Conservation (phyloP, 116 monocot genomes). For the Phalaenopsis hybrid region DNA sequence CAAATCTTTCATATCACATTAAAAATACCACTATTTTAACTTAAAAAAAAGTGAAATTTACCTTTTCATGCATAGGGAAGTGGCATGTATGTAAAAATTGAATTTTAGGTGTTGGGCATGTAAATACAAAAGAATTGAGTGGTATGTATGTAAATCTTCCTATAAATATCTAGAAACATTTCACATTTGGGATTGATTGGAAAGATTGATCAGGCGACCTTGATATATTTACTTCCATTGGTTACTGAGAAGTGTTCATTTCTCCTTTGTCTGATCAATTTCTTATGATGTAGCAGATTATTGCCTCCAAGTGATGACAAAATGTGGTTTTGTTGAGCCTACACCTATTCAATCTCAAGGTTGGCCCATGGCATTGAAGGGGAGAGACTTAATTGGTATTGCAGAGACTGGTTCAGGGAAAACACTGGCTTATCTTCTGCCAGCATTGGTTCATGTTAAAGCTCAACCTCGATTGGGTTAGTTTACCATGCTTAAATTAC, state of each 20-base stretch:
- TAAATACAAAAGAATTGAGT: too few species aligned
- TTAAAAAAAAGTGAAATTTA: too few species aligned
- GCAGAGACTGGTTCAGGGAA: slow-evolving; percentile 99
- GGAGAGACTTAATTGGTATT: slow-evolving; percentile 88
- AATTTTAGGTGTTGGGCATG: too few species aligned
- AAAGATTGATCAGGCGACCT: neutral
- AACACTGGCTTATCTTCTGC: slow-evolving; percentile 84
- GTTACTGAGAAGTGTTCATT: neutral
- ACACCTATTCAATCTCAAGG: slow-evolving; percentile 95
- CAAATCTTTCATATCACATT: too few species aligned
- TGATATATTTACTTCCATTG: slow-evolving; percentile 1
- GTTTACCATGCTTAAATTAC: slow-evolving; percentile 9
- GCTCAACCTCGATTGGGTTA: slow-evolving; percentile 84
- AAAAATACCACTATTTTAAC: too few species aligned
- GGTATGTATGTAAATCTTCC: too few species aligned
- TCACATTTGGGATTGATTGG: neutral
- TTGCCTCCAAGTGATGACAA: slow-evolving; percentile 54
- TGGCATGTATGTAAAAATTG: too few species aligned
- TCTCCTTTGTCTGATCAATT: neutral
- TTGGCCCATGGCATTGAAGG: slow-evolving; percentile 97
- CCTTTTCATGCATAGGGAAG: too few species aligned
- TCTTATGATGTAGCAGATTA: slow-evolving; percentile 36
- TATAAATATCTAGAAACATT: too few species aligned
- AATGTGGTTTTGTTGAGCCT: slow-evolving; percentile 77
- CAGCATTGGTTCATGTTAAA: slow-evolving; percentile 83